Conservation (phyloP, 1,284 basidiomycete species). For the Cryptococcus sp. region DNA sequence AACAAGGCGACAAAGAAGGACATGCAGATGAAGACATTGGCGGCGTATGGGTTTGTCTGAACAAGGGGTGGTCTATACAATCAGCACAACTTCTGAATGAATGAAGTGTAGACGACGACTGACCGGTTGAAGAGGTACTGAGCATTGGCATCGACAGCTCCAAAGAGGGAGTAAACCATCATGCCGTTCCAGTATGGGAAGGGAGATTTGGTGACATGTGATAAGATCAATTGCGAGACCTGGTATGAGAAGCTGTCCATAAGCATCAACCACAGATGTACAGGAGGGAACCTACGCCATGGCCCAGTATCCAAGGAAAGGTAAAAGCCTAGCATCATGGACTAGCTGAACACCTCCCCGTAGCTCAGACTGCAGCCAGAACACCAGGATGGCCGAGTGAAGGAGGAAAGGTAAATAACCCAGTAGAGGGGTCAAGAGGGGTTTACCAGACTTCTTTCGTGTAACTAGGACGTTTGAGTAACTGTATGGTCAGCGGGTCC, state of each 20-base stretch:
- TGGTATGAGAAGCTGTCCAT: slow-evolving; percentile 51
- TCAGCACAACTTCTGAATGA: slow-evolving; percentile 1
- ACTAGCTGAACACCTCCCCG: slow-evolving; percentile 51
- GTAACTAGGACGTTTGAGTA: slow-evolving; percentile 70
- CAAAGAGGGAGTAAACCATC: slow-evolving; percentile 75
- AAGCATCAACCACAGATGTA: slow-evolving; percentile 1
- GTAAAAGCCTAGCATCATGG: slow-evolving; percentile 64
- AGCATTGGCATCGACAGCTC: slow-evolving; percentile 77
- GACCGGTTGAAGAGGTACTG: slow-evolving; percentile 64
- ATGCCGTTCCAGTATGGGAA: slow-evolving; percentile 87
- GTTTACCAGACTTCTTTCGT: slow-evolving; percentile 50
- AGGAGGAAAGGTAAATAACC: slow-evolving; percentile 75
- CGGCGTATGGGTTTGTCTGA: slow-evolving; percentile 52
- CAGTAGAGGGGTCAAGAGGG: slow-evolving; percentile 58
- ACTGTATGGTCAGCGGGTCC: slow-evolving; percentile 43
- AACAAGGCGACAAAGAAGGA: slow-evolving; percentile 59
- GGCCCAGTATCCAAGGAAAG: slow-evolving; percentile 87
- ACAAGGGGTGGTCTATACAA: slow-evolving; percentile 31
- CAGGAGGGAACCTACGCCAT: slow-evolving; percentile 51
- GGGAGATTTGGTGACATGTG: slow-evolving; percentile 77
- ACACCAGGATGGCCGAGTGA: slow-evolving; percentile 64
- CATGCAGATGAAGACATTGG: slow-evolving; percentile 59
- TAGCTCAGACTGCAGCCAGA: slow-evolving; percentile 70
- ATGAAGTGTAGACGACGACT: slow-evolving; percentile 28
- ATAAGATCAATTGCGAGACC: slow-evolving; percentile 87